Percentiles rank a stretch among this genome's conserved stretches.
phyloP scores from a whole-genome alignment of 352 stramenopile species.

The Phytopythium chamaehyphon region DNA sequence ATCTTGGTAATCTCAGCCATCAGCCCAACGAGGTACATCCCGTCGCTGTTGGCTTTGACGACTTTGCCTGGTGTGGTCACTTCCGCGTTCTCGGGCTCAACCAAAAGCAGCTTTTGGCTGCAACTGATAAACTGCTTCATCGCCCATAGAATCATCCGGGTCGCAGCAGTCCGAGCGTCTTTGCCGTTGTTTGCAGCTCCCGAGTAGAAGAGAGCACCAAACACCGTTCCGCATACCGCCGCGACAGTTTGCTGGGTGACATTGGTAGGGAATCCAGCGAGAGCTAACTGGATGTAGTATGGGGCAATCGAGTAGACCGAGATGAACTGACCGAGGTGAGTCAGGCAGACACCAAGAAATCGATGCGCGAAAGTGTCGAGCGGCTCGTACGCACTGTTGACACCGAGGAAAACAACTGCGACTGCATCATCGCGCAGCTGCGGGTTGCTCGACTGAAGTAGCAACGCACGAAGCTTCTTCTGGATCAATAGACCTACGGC shows the following conservation, averaged over 20 bases:
- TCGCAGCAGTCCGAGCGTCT: conserved; percentile 6
- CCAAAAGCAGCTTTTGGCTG: conserved; percentile 22
- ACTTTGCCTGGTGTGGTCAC: neutral
- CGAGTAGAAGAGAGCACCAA: conserved; percentile 49
- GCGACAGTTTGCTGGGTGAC: conserved; percentile 29
- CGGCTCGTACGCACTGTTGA: conserved; percentile 52
- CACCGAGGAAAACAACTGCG: conserved; percentile 37
- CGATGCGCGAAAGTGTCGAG: conserved; percentile 43
- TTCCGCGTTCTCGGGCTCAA: neutral
- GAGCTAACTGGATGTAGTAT: conserved; percentile 48
- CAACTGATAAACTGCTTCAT: conserved; percentile 41
- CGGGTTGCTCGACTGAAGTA: conserved; percentile 28
- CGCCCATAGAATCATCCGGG: conserved; percentile 45
- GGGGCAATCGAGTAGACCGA: conserved; percentile 47
- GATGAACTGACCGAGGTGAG: conserved; percentile 38
- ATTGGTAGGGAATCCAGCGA: conserved; percentile 33
- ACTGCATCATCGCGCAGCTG: conserved; percentile 35
- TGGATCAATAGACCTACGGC: conserved; percentile 45
- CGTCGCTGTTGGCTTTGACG: conserved; percentile 16
- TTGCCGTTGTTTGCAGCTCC: conserved; percentile 9
- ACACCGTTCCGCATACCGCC: conserved; percentile 39
- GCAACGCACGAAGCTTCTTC: conserved; percentile 40
- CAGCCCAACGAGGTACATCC: conserved; percentile 45
- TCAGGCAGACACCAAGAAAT: conserved; percentile 46
- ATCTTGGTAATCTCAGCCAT: conserved; percentile 68